Evolutionary conservation across 176 grass and related monocot species (phyloP).

Genomic region (Areca catechu): DNA sequence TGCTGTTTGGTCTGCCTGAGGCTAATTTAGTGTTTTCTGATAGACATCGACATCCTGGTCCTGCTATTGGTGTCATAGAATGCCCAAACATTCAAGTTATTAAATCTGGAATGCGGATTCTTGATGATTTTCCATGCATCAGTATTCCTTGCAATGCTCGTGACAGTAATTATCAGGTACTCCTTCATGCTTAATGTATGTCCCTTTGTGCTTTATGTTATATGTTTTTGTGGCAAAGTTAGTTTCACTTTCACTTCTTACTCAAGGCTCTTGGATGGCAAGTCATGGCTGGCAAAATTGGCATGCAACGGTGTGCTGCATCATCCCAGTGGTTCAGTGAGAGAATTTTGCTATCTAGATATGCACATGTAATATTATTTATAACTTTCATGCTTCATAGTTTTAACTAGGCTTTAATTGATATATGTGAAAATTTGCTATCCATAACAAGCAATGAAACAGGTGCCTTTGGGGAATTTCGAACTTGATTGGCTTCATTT

Average conservation of each 20-base stretch:
- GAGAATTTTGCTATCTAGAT: conserved; percentile 91
- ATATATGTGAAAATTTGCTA: conserved; percentile 15
- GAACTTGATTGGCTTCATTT: conserved; percentile 95
- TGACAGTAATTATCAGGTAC: conserved; percentile 91
- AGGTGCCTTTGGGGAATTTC: conserved; percentile 95
- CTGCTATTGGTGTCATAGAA: conserved; percentile 77
- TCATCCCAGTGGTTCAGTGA: conserved; percentile 91
- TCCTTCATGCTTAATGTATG: conserved; percentile 2
- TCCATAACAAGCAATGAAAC: conserved; percentile 35
- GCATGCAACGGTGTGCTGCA: conserved; percentile 93
- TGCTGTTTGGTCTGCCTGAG: not conserved
- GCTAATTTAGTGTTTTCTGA: conserved; percentile 18
- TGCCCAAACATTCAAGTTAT: conserved; percentile 58
- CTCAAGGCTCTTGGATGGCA: conserved; percentile 92
- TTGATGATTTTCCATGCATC: conserved; percentile 92
- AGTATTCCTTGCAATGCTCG: conserved; percentile 78
- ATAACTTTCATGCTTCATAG: not conserved
- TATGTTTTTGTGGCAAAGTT: not conserved
- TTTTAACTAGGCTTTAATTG: conserved; percentile 8
- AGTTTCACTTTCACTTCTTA: not conserved
- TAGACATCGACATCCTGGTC: conserved; percentile 84
- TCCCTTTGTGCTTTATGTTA: too few species aligned
- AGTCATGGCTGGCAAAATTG: conserved; percentile 84
- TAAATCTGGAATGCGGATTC: conserved; percentile 53
- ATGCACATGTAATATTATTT: conserved; percentile 77